Conservation (phyloP, 2,329 filamentous ascomycete species). For the Ascochyta koolunga region DNA sequence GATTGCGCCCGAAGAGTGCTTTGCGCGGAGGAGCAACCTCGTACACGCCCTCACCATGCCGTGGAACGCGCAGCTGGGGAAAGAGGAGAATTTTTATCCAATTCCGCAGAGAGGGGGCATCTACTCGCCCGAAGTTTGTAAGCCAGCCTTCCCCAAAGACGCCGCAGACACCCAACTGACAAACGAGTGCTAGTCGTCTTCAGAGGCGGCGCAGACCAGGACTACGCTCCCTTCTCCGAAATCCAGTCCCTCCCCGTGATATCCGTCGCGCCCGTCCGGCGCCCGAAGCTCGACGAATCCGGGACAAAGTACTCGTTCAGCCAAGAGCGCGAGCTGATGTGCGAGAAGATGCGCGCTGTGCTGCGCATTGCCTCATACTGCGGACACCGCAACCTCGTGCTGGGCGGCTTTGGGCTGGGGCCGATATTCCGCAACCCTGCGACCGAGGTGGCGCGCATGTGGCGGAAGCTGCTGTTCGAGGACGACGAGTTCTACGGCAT, state of each 20-base stretch:
- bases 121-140: constrained; percentile 71
- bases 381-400: constrained; percentile 48
- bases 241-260: constrained; percentile 70
- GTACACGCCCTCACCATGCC: constrained; percentile 71
- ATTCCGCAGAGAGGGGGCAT: constrained; percentile 73
- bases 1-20: constrained; percentile 71
- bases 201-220: constrained; percentile 65
- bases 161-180: not conserved
- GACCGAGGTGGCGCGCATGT: constrained; percentile 52
- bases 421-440: constrained; percentile 54
- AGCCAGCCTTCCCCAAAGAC: constrained; percentile 29
- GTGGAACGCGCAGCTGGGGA: constrained; percentile 47
- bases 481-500: constrained; percentile 53
- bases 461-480: constrained; percentile 51
- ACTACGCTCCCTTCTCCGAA: constrained; percentile 47
- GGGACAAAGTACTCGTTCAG: constrained; percentile 74
- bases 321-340: constrained; percentile 73
- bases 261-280: constrained; percentile 72
- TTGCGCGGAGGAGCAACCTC: constrained; percentile 76
- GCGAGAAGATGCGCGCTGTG: constrained; percentile 73
- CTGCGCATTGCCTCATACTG: constrained; percentile 68
- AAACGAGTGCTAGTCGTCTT: constrained; percentile 64
- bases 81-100: constrained; percentile 66
- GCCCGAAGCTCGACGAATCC: constrained; percentile 73
- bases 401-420: constrained; percentile 54